These are phyloP conservation scores for Diplodia scrobiculata DNA, from an alignment of 2,329 filamentous ascomycete species.

Conservation along the genomic window DNA sequence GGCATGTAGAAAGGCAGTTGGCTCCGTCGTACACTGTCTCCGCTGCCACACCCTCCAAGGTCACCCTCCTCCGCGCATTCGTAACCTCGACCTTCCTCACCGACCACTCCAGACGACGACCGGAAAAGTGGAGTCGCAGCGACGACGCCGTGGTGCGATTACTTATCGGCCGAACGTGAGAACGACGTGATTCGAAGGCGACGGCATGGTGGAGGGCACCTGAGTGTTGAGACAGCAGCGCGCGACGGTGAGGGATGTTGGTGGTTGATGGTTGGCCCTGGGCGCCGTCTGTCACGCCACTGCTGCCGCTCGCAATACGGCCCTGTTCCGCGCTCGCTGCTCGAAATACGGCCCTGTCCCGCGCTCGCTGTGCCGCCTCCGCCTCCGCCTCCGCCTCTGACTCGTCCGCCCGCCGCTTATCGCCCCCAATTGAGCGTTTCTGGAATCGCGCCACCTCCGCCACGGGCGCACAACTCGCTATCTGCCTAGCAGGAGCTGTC, in stretches of 20 bases:
- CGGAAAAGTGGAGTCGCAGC: conserved; percentile 2
- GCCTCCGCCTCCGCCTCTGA: not conserved
- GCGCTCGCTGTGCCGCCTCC: not conserved
- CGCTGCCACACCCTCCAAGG: not conserved
- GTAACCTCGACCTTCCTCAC: not conserved
- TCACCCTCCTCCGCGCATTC: not conserved
- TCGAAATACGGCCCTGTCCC: too few relatives aligned
- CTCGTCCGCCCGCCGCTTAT: not conserved
- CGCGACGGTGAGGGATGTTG: not conserved
- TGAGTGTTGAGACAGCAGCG: not conserved
- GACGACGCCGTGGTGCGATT: not conserved
- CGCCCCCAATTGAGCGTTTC: not conserved
- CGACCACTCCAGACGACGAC: conserved; percentile 7
- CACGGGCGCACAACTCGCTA: not conserved
- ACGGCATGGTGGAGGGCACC: not conserved
- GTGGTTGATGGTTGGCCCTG: too few relatives aligned
- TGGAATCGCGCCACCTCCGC: not conserved
- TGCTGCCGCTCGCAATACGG: too few relatives aligned
- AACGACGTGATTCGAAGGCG: not conserved
- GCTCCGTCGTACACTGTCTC: not conserved
- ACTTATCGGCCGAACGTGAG: not conserved
- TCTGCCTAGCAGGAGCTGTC: not conserved
- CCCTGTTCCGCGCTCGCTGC: too few relatives aligned
- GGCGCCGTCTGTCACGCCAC: not conserved
- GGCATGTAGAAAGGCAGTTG: conserved; percentile 17